A percentile compares a stretch with the other conserved stretches of the same genome.
These are phyloP conservation scores for Herpetomonas samuelpessoai DNA, from an alignment of 208 protist genomes.

Conservation along the genomic window DNA sequence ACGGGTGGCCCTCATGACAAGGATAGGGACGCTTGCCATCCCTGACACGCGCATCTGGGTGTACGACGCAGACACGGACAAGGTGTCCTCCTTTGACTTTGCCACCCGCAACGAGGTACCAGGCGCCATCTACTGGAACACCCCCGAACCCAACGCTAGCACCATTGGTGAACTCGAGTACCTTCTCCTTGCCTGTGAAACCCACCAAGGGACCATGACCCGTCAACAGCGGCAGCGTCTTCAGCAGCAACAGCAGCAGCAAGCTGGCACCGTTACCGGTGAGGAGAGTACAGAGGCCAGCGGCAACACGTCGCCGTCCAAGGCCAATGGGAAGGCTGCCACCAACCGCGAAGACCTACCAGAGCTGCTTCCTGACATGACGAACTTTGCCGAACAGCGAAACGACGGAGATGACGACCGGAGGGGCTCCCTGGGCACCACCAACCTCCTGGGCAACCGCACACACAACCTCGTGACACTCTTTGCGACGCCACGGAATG, in stretches of 20 bases:
- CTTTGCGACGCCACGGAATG: constrained; percentile 71
- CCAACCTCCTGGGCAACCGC: constrained; percentile 56
- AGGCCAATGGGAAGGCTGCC: constrained; percentile 9
- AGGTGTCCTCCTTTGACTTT: constrained; percentile 81
- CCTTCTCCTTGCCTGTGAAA: constrained; percentile 88
- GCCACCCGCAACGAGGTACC: constrained; percentile 61
- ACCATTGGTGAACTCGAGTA: constrained; percentile 84
- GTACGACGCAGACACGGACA: constrained; percentile 89
- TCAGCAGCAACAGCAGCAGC: constrained; percentile 5
- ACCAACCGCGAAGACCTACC: constrained; percentile 42
- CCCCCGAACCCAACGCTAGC: constrained; percentile 81
- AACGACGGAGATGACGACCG: constrained; percentile 20
- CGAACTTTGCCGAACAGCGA: constrained; percentile 71
- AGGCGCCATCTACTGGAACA: constrained; percentile 86
- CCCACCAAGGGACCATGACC: constrained; percentile 39
- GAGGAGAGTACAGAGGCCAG: neutral
- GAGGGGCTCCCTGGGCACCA: constrained; percentile 45
- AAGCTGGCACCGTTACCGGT: neutral
- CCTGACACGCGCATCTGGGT: constrained; percentile 87
- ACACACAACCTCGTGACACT: constrained; percentile 86
- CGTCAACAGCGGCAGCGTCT: neutral
- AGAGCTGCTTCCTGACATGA: constrained; percentile 77
- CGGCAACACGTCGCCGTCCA: constrained; percentile 8
- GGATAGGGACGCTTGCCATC: constrained; percentile 28
- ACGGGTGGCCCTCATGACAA: constrained; percentile 77